Conservation (phyloP, 176 grass and related monocot species). For the Chloris gayana region DNA sequence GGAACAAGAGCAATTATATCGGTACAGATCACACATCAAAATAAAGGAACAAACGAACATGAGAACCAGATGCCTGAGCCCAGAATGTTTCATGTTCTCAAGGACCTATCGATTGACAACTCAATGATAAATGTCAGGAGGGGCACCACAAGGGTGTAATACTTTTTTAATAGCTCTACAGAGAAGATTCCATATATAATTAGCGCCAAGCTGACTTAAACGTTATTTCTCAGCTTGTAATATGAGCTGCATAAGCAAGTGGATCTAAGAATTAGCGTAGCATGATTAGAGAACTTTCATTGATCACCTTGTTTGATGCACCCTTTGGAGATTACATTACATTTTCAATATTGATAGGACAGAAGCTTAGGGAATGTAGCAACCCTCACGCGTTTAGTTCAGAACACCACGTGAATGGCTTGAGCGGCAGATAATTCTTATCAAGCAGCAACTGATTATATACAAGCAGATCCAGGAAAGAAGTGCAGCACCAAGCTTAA, state of each 20-base stretch:
- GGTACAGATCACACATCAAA: conserved; percentile 38
- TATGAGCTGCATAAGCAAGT: conserved; percentile 35
- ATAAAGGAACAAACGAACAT: conserved; percentile 38
- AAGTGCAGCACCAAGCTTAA: conserved; percentile 44
- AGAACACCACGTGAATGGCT: conserved; percentile 44
- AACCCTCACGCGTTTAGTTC: conserved; percentile 22
- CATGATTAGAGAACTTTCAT: conserved; percentile 24
- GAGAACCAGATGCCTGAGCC: conserved; percentile 46
- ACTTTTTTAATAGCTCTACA: not conserved
- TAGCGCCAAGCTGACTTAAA: conserved; percentile 18
- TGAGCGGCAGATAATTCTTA: conserved; percentile 35
- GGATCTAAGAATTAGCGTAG: conserved; percentile 8
- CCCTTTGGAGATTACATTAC: conserved; percentile 27
- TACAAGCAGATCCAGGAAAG: conserved; percentile 39
- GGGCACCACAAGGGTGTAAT: not conserved
- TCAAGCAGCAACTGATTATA: conserved; percentile 38
- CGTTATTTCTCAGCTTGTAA: conserved; percentile 1
- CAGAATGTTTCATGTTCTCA: conserved; percentile 30
- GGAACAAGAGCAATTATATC: conserved; percentile 55
- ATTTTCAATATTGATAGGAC: conserved; percentile 38
- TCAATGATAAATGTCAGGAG: conserved; percentile 21
- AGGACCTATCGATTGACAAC: conserved; percentile 28
- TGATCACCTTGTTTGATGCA: conserved; percentile 6
- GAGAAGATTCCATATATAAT: conserved; percentile 34
- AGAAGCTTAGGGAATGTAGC: conserved; percentile 26